Conservation (phyloP, 176 grass and related monocot species). For the Aechmea fasciata region DNA sequence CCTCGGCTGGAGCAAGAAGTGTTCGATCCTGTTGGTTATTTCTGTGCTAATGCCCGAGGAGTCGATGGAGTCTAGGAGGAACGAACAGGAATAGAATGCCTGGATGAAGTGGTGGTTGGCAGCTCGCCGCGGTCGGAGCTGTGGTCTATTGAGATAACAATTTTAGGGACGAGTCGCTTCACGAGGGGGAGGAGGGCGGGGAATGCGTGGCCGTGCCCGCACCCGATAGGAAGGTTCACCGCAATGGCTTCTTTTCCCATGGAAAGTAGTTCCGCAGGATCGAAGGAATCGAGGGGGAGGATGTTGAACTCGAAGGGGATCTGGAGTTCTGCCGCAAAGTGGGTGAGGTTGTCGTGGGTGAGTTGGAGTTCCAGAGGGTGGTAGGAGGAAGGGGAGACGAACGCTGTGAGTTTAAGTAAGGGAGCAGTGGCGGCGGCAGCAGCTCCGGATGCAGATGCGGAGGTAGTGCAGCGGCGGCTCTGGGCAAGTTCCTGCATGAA, state of each 20-base stretch:
- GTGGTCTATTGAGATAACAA: conserved; percentile 67
- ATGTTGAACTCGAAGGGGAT: conserved; percentile 68
- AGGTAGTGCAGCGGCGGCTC: conserved; percentile 17
- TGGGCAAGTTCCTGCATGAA: conserved; percentile 82
- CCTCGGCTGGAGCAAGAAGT: conserved; percentile 66
- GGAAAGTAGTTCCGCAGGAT: conserved; percentile 36
- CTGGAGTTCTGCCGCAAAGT: conserved; percentile 58
- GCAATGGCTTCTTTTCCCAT: conserved; percentile 45
- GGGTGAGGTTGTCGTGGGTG: conserved; percentile 49
- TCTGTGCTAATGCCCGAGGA: conserved; percentile 53
- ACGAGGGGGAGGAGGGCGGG: conserved; percentile 49
- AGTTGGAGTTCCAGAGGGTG: conserved; percentile 69
- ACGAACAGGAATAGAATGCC: conserved; percentile 67
- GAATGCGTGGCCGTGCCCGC: conserved; percentile 35
- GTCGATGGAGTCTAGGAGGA: conserved; percentile 81
- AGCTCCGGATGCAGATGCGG: neutral
- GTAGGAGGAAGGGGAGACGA: conserved; percentile 46
- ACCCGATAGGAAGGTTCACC: conserved; percentile 64
- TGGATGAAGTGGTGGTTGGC: conserved; percentile 53
- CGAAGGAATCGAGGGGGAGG: conserved; percentile 40
- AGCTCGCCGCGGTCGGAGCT: conserved; percentile 65
- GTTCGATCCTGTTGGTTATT: conserved; percentile 57
- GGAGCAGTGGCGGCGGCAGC: conserved; percentile 2
- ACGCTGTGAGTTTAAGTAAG: conserved; percentile 54
- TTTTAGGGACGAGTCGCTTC: conserved; percentile 66